Conservation (phyloP, 805 yeast species). For the Danielia oregonensis region DNA sequence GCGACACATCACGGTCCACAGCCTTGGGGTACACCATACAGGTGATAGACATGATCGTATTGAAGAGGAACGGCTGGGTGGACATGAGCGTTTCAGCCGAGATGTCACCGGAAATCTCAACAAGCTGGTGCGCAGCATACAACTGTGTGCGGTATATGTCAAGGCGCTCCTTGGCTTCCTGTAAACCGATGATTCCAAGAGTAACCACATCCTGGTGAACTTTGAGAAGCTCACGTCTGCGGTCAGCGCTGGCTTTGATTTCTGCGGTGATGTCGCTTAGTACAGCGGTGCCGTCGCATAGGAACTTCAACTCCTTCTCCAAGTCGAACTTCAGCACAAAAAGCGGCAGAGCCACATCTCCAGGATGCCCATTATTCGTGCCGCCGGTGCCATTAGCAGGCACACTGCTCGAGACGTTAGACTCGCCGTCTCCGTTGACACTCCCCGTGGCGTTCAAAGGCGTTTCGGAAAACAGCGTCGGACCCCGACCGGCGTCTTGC, state of each 20-base stretch:
- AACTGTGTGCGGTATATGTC: constrained; percentile 45
- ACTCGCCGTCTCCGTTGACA: no score
- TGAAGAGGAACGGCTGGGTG: constrained; percentile 58
- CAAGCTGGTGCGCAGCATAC: constrained; percentile 50
- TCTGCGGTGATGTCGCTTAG: constrained; percentile 44
- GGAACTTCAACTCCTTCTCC: constrained; percentile 38
- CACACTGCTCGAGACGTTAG: no score
- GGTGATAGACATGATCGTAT: constrained; percentile 60
- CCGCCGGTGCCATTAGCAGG: no score
- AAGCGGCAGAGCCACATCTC: constrained; percentile 11
- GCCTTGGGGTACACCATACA: constrained; percentile 39
- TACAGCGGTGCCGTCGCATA: constrained; percentile 28
- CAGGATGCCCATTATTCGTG: no score
- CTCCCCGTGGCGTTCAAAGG: background rate
- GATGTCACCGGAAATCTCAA: constrained; percentile 46
- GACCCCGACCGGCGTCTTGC: background rate
- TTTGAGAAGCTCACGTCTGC: constrained; percentile 31
- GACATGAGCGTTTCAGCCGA: constrained; percentile 46
- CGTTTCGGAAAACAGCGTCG: background rate
- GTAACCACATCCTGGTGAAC: constrained; percentile 48
- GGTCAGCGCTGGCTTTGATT: constrained; percentile 44
- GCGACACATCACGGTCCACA: constrained; percentile 36
- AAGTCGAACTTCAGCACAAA: constrained; percentile 33
- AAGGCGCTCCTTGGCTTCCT: constrained; percentile 57
- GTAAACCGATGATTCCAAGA: constrained; percentile 51